These are phyloP conservation scores for Lagenaria siceraria DNA, from an alignment of 306 rosid genomes.

Conservation along the genomic window DNA sequence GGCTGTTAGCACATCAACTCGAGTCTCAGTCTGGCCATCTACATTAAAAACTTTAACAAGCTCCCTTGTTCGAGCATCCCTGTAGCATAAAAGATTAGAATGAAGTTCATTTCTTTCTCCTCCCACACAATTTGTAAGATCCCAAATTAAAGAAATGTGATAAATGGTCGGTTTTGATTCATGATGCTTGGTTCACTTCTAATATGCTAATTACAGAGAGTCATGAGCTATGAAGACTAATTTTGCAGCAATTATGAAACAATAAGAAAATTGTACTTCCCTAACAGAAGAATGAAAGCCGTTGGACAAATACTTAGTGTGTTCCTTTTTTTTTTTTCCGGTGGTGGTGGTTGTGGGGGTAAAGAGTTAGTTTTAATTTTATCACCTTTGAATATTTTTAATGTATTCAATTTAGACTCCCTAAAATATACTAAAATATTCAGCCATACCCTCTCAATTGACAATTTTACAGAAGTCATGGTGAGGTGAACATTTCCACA, in stretches of 20 bases:
- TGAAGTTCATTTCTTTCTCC: neutral
- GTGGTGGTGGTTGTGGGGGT: neutral
- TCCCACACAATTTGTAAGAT: neutral
- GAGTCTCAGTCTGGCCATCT: constrained; percentile 81
- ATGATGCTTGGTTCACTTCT: neutral
- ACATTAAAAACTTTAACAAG: constrained; percentile 81
- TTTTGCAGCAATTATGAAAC: constrained; percentile 1
- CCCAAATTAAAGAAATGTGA: neutral
- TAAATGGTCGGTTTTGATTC: neutral
- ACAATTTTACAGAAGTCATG: neutral
- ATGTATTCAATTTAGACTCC: neutral
- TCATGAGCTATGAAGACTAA: neutral
- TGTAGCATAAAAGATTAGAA: constrained; percentile 15
- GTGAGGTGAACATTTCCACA: too few relatives aligned
- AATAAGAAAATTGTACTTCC: neutral
- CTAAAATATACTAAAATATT: neutral
- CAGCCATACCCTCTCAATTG: neutral
- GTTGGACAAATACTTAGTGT: neutral
- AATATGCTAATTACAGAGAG: neutral
- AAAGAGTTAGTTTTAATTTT: neutral
- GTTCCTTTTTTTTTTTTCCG: neutral
- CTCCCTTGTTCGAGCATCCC: constrained; percentile 94
- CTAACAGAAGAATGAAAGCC: neutral
- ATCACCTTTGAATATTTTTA: neutral
- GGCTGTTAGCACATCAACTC: constrained; percentile 59